These are phyloP conservation scores for Paecilomyces sp. DNA, from an alignment of 2,329 filamentous ascomycete genomes.

Conservation along the genomic window DNA sequence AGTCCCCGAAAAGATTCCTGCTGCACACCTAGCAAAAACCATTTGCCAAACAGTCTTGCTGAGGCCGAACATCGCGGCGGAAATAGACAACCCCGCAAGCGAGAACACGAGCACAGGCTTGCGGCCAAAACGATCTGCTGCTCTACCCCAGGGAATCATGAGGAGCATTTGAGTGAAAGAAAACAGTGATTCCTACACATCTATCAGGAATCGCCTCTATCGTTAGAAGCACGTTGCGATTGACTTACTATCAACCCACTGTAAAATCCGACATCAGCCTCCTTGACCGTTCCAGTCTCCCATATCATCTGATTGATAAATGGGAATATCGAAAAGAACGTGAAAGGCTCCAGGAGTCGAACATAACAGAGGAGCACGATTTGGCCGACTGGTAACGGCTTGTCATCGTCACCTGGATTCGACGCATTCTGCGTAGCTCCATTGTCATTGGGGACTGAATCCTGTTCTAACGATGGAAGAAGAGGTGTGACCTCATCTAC, in stretches of 20 bases:
- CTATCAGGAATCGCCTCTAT: neutral
- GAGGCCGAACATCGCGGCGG: conserved; percentile 61
- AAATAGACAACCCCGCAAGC: conserved; percentile 55
- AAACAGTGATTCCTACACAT: conserved; percentile 53
- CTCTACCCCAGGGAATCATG: conserved; percentile 67
- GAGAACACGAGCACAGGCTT: conserved; percentile 66
- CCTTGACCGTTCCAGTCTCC: conserved; percentile 54
- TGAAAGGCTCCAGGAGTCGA: conserved; percentile 65
- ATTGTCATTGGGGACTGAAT: neutral
- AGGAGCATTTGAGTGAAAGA: conserved; percentile 68
- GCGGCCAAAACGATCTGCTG: conserved; percentile 61
- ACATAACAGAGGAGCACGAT: conserved; percentile 67
- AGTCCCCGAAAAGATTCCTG: conserved; percentile 67
- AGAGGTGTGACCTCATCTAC: neutral
- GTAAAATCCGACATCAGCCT: conserved; percentile 72
- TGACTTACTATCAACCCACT: conserved; percentile 62
- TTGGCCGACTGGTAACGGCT: conserved; percentile 55
- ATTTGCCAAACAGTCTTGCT: conserved; percentile 64
- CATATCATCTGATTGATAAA: conserved; percentile 73
- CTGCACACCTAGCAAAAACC: conserved; percentile 63
- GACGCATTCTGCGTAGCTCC: neutral
- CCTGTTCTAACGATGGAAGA: neutral
- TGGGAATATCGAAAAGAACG: conserved; percentile 78
- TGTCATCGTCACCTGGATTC: conserved; percentile 30
- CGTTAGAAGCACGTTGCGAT: neutral